These are phyloP conservation scores for Aspergillus latus DNA, from an alignment of 2,329 filamentous ascomycete genomes.

Conservation along the genomic window DNA sequence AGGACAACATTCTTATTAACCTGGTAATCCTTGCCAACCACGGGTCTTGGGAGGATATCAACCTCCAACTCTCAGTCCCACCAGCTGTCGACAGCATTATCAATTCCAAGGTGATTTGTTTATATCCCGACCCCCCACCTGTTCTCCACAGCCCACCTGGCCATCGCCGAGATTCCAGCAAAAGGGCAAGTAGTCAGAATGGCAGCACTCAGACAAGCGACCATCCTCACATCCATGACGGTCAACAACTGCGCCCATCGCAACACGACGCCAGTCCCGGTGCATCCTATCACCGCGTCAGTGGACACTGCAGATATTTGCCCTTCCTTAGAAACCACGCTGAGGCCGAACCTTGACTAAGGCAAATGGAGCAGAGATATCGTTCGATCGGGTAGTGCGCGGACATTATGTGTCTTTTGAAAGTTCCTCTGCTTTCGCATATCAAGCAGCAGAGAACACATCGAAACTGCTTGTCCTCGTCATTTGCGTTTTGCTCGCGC, in stretches of 20 bases:
- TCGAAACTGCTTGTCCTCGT: not conserved
- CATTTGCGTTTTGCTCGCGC: not conserved
- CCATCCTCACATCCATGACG: slow-evolving; percentile 12
- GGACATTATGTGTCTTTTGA: not conserved
- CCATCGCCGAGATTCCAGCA: slow-evolving; percentile 8
- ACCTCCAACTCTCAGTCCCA: slow-evolving; percentile 11
- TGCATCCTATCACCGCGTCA: not conserved
- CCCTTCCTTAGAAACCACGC: not conserved
- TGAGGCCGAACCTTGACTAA: not conserved
- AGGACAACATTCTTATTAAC: slow-evolving; percentile 20
- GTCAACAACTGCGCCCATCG: slow-evolving; percentile 13
- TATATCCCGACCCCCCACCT: slow-evolving; percentile 16
- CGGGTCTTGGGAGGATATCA: slow-evolving; percentile 15
- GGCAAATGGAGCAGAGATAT: not conserved
- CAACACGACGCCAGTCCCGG: slow-evolving; percentile 2
- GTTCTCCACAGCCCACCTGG: slow-evolving; percentile 10
- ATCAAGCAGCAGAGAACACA: not conserved
- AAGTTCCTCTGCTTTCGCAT: not conserved
- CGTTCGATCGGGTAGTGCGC: not conserved
- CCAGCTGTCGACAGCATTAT: slow-evolving; percentile 11
- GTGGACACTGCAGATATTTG: not conserved
- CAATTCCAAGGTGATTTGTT: slow-evolving; percentile 12
- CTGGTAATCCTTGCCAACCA: slow-evolving; percentile 19
- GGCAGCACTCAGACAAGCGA: slow-evolving; percentile 8
- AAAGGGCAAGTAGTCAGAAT: slow-evolving; percentile 8